Conservation (phyloP, 2,329 filamentous ascomycete species). For the Aureobasidium musti region DNA sequence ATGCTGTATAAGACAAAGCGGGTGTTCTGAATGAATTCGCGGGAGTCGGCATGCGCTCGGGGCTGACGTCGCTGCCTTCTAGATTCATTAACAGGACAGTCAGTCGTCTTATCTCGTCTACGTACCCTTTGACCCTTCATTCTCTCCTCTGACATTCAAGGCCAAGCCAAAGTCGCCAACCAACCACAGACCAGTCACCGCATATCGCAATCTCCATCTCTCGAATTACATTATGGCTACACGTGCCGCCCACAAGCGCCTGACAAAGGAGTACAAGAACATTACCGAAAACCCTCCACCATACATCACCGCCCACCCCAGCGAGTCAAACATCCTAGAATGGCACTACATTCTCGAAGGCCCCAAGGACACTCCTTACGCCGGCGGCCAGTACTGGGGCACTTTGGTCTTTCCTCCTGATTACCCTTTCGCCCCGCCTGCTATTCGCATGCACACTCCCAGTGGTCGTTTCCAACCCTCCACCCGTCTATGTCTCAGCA, state of each 20-base stretch:
- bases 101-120: constrained; percentile 16
- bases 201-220: not conserved
- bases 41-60: not conserved
- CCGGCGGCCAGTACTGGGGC: constrained; percentile 96
- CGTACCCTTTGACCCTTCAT: constrained; percentile 2
- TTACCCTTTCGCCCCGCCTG: constrained; percentile 95
- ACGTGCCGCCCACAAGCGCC: constrained; percentile 44
- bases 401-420: constrained; percentile 93
- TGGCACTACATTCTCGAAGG: constrained; percentile 74
- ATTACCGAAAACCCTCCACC: constrained; percentile 42
- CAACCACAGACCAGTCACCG: not conserved
- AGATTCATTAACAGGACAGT: not conserved
- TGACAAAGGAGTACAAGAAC: constrained; percentile 43
- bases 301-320: constrained; percentile 41
- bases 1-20: not conserved
- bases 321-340: constrained; percentile 42
- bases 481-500: constrained; percentile 88
- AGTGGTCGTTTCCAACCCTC: constrained; percentile 93
- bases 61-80: constrained; percentile 14
- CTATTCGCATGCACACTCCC: constrained; percentile 98
- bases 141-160: not conserved
- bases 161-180: not conserved
- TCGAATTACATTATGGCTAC: constrained; percentile 41
- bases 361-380: constrained; percentile 89
- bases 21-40: not conserved